Percentiles rank a stretch among this genome's conserved stretches.
Evolutionary conservation across 2,329 filamentous ascomycete genomes (phyloP).

Genomic region (Cercospora zeina): DNA sequence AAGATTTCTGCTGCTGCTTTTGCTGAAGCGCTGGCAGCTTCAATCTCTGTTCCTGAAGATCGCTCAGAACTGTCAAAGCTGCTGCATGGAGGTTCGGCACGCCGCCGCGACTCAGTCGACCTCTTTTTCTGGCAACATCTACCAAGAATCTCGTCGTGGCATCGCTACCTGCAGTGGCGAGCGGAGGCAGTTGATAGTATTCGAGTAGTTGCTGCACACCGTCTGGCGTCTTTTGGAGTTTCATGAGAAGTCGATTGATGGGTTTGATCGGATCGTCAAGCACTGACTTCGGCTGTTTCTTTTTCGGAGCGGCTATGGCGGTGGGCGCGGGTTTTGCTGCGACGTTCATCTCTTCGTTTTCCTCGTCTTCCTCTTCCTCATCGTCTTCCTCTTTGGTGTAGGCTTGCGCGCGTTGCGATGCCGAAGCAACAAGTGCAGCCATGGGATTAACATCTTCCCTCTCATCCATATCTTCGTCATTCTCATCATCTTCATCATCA

Average conservation of each 20-base stretch:
- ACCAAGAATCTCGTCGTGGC: conserved; percentile 86
- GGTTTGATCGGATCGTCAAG: conserved; percentile 91
- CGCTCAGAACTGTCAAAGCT: conserved; percentile 90
- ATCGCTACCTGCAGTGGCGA: conserved; percentile 70
- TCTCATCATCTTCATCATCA: conserved; percentile 52
- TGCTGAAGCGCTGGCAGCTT: conserved; percentile 42
- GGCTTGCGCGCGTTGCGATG: conserved; percentile 71
- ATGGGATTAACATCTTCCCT: conserved; percentile 78
- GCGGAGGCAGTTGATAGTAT: conserved; percentile 79
- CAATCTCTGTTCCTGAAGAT: conserved; percentile 94
- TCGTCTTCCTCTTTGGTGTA: conserved; percentile 62
- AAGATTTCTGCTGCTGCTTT: conserved; percentile 36
- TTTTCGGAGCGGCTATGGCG: conserved; percentile 43
- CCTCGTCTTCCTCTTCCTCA: conserved; percentile 57
- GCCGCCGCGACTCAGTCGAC: conserved; percentile 82
- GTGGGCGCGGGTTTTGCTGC: conserved; percentile 13
- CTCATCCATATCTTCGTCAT: conserved; percentile 60
- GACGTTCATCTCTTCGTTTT: conserved; percentile 38
- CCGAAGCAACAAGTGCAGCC: conserved; percentile 85
- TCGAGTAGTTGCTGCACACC: conserved; percentile 77
- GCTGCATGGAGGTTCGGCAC: conserved; percentile 85
- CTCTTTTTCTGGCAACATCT: conserved; percentile 91
- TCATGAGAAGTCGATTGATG: conserved; percentile 77
- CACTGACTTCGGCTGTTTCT: conserved; percentile 88
- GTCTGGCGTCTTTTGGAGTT: conserved; percentile 70